These are phyloP conservation scores for Gastrodia elata DNA, from an alignment of 106 monocot genomes.

Conservation along the genomic window DNA sequence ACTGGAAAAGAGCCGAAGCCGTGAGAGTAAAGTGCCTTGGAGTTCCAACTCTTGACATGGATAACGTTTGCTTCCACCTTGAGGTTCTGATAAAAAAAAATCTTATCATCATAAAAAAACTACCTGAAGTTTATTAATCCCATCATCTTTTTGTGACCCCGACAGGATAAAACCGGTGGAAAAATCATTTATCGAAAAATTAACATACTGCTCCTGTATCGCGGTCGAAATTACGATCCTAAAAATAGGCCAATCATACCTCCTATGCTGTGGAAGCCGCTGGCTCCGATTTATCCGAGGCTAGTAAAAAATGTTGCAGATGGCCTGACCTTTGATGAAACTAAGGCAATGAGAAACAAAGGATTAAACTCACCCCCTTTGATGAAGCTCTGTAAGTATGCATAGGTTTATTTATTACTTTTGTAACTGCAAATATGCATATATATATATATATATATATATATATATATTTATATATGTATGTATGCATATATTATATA, in stretches of 20 bases:
- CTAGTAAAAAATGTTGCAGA: slow-evolving; percentile 66
- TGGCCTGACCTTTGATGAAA: slow-evolving; percentile 68
- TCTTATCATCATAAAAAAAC: background rate
- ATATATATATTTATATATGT: background rate
- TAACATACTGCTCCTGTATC: slow-evolving; percentile 70
- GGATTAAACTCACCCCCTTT: slow-evolving; percentile 60
- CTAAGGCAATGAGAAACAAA: slow-evolving; percentile 72
- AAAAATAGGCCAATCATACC: slow-evolving; percentile 54
- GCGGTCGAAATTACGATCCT: slow-evolving; percentile 73
- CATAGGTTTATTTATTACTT: background rate
- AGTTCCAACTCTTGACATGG: slow-evolving; percentile 87
- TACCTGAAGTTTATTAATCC: background rate
- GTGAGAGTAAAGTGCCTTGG: slow-evolving; percentile 87
- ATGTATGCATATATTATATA: too few species aligned
- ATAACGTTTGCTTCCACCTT: slow-evolving; percentile 82
- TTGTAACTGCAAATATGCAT: background rate
- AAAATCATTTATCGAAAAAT: slow-evolving; percentile 52
- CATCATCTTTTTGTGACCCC: background rate
- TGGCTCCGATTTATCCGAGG: slow-evolving; percentile 72
- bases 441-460: too few species aligned
- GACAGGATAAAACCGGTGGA: slow-evolving; percentile 90
- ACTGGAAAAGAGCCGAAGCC: slow-evolving; percentile 89
- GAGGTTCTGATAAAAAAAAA: slow-evolving; percentile 38
- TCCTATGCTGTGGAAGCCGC: slow-evolving; percentile 84
- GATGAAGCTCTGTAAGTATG: slow-evolving; percentile 66